phyloP scores from a whole-genome alignment of 1,284 basidiomycete species.

The Laetiporus sulphureus region DNA sequence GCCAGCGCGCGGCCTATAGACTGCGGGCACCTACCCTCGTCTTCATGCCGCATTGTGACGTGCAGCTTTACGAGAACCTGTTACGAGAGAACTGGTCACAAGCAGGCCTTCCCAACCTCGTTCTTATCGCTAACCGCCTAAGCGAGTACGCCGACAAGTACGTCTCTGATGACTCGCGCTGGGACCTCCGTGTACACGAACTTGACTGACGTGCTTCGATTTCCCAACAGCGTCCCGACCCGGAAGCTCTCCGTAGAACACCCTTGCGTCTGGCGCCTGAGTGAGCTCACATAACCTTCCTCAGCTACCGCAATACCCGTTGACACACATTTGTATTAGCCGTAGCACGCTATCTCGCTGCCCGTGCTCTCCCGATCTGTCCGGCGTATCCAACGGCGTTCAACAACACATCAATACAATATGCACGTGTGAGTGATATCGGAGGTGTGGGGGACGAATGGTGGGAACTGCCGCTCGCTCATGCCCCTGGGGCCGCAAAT shows the following conservation, averaged over 20 bases:
- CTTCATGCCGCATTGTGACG: conserved; percentile 75
- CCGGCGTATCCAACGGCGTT: conserved; percentile 54
- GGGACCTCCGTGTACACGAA: conserved; percentile 5
- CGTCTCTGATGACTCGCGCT: neutral
- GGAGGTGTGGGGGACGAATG: conserved; percentile 19
- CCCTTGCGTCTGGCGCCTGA: conserved; percentile 31
- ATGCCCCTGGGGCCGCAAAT: no score
- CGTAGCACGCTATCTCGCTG: conserved; percentile 40
- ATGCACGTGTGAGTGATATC: conserved; percentile 25
- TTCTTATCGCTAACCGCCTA: conserved; percentile 42
- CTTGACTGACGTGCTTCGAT: conserved; percentile 7
- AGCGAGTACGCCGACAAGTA: conserved; percentile 46
- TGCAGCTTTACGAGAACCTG: conserved; percentile 59
- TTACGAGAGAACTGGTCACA: conserved; percentile 54
- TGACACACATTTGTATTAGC: conserved; percentile 2
- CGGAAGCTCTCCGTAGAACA: conserved; percentile 26
- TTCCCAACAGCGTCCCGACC: conserved; percentile 26
- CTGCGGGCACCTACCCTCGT: conserved; percentile 44
- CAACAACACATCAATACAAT: conserved; percentile 59
- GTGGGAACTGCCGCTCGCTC: conserved; percentile 23
- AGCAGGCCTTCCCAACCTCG: conserved; percentile 28
- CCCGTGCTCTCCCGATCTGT: conserved; percentile 41
- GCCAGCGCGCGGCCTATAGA: conserved; percentile 27
- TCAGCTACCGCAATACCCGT: conserved; percentile 4
- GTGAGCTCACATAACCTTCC: conserved; percentile 20